phyloP scores from a whole-genome alignment of 176 grass and related monocot genomes.

The Eleusine indica region DNA sequence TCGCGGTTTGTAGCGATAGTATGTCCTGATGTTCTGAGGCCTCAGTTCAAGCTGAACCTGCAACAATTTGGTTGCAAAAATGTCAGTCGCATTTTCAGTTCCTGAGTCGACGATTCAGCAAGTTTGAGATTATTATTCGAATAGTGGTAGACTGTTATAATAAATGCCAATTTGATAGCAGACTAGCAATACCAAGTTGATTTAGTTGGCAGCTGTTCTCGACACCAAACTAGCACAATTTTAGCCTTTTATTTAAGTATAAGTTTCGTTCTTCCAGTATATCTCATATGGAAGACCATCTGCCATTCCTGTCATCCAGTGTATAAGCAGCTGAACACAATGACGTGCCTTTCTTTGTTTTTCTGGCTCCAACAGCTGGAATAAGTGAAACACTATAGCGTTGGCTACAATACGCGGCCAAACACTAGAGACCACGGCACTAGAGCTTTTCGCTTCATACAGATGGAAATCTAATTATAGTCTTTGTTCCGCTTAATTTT shows the following conservation, averaged over 20 bases:
- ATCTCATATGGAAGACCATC: too few relatives aligned
- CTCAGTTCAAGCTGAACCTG: conserved; percentile 67
- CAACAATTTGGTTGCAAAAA: neutral
- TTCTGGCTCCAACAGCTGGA: too few relatives aligned
- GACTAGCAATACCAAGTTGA: neutral
- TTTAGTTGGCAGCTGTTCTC: neutral
- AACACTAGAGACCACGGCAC: too few relatives aligned
- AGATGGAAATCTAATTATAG: too few relatives aligned
- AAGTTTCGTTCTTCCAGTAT: neutral
- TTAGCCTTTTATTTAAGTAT: neutral
- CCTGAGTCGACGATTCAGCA: neutral
- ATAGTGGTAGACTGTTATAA: too few relatives aligned
- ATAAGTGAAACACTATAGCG: too few relatives aligned
- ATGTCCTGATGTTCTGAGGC: neutral
- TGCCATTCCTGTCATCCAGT: neutral
- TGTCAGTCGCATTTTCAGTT: neutral
- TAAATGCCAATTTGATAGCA: neutral
- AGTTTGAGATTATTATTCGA: neutral
- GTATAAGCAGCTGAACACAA: conserved; percentile 5
- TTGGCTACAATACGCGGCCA: too few relatives aligned
- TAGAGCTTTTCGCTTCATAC: too few relatives aligned
- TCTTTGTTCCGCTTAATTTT: too few relatives aligned
- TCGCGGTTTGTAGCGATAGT: neutral
- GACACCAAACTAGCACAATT: neutral
- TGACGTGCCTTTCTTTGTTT: too few relatives aligned